These are phyloP conservation scores for Rachicladosporium sp. DNA, from an alignment of 2,329 filamentous ascomycete species.

Conservation along the genomic window DNA sequence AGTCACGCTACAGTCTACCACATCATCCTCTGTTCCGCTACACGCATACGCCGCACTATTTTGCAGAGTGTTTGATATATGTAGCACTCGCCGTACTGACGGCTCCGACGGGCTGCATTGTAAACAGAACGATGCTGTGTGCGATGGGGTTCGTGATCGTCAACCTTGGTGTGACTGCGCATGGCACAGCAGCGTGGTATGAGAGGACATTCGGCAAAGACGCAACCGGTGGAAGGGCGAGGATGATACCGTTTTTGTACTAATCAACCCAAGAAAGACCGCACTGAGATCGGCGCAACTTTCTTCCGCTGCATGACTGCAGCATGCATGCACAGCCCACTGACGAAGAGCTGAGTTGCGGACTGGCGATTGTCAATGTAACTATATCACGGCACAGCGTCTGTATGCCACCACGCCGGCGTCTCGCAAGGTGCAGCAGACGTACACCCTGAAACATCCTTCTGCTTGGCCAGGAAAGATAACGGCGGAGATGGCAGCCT, in stretches of 20 bases:
- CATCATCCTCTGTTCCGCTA: conserved; percentile 56
- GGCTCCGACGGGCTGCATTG: conserved; percentile 51
- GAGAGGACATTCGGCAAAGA: conserved; percentile 57
- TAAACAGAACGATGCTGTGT: conserved; percentile 63
- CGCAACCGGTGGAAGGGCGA: conserved; percentile 52
- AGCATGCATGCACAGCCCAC: no score
- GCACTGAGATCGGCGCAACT: no score
- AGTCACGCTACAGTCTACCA: conserved; percentile 67
- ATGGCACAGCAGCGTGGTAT: conserved; percentile 71
- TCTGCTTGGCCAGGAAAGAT: no score
- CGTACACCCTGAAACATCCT: no score
- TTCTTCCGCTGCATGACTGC: no score
- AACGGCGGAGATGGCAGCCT: no score
- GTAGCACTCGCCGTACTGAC: conserved; percentile 60
- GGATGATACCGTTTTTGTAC: conserved; percentile 58
- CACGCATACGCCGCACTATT: conserved; percentile 81
- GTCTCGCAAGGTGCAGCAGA: no score
- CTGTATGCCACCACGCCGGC: no score
- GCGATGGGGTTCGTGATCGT: conserved; percentile 60
- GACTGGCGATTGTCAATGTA: no score
- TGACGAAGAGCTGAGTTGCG: no score
- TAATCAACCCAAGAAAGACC: no score
- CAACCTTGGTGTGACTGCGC: conserved; percentile 73
- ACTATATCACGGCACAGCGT: no score
- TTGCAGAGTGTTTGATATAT: conserved; percentile 77